Evolutionary conservation across 345 rosid species (phyloP).

Genomic region (Eucalyptus erythrocorys): DNA sequence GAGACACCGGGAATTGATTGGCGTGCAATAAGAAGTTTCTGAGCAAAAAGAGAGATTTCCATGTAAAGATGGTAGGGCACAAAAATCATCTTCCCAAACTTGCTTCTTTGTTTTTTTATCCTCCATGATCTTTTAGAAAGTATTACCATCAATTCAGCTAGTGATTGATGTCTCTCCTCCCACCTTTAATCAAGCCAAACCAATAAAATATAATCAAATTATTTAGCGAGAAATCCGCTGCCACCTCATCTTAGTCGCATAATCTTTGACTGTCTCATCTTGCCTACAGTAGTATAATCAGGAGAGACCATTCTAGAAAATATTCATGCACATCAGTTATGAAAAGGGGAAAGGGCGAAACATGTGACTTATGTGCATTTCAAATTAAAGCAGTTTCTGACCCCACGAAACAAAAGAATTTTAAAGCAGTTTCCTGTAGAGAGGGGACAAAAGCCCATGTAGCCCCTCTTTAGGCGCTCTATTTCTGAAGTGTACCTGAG

Average conservation of each 20-base stretch:
- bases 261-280: not conserved
- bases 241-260: not conserved
- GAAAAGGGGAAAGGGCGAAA: not conserved
- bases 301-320: not conserved
- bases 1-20: slow-evolving; percentile 17
- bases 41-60: slow-evolving; percentile 11
- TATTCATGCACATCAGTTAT: not conserved
- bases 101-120: slow-evolving; percentile 7
- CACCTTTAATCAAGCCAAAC: not conserved
- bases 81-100: slow-evolving; percentile 24
- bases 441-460: not conserved
- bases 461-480: not conserved
- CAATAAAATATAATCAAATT: not conserved
- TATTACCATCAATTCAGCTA: not conserved
- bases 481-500: not conserved
- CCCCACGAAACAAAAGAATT: not conserved
- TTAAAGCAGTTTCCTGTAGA: not conserved
- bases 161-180: not conserved
- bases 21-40: slow-evolving; percentile 32
- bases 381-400: not conserved
- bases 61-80: slow-evolving; percentile 45
- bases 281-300: not conserved
- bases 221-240: not conserved
- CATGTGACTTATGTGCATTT: not conserved
- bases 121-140: slow-evolving; percentile 16